phyloP scores from a whole-genome alignment of 345 rosid species.

The Aquilaria yunnanensis region DNA sequence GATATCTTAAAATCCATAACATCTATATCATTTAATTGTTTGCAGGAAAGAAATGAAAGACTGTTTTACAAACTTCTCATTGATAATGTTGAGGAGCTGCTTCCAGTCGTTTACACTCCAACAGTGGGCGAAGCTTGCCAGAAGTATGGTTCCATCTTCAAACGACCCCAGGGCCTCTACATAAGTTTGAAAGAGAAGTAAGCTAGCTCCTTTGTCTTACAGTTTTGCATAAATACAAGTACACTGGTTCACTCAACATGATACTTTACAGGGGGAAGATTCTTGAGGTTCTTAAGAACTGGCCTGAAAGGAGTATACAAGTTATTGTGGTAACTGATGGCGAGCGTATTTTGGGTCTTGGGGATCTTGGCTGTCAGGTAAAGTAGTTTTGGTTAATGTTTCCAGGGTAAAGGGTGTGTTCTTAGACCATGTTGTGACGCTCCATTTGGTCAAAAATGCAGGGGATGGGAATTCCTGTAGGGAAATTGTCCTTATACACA shows the following conservation, averaged over 20 bases:
- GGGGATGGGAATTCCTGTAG: conserved; percentile 97
- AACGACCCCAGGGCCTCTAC: conserved; percentile 91
- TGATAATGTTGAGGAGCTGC: conserved; percentile 88
- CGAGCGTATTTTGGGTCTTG: conserved; percentile 90
- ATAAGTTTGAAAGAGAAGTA: conserved; percentile 94
- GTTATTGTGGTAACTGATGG: conserved; percentile 96
- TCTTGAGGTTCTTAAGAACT: conserved; percentile 87
- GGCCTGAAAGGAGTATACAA: conserved; percentile 83
- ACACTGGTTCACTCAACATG: background rate
- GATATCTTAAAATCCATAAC: background rate
- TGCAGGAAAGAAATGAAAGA: conserved; percentile 83
- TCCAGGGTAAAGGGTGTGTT: background rate
- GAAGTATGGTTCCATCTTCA: conserved; percentile 87
- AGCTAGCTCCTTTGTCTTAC: conserved; percentile 1
- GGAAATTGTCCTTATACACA: conserved; percentile 73
- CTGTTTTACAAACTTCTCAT: conserved; percentile 81
- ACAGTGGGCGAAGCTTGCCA: conserved; percentile 98
- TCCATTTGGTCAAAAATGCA: conserved; percentile 10
- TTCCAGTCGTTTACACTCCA: conserved; percentile 91
- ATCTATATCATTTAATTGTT: conserved; percentile 4
- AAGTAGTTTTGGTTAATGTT: background rate
- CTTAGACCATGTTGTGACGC: background rate
- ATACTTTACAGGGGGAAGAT: conserved; percentile 59
- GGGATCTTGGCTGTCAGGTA: conserved; percentile 99
- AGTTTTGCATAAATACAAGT: background rate